phyloP scores from a whole-genome alignment of 164 flowering plant genomes.

The Tinospora cordifolia region DNA sequence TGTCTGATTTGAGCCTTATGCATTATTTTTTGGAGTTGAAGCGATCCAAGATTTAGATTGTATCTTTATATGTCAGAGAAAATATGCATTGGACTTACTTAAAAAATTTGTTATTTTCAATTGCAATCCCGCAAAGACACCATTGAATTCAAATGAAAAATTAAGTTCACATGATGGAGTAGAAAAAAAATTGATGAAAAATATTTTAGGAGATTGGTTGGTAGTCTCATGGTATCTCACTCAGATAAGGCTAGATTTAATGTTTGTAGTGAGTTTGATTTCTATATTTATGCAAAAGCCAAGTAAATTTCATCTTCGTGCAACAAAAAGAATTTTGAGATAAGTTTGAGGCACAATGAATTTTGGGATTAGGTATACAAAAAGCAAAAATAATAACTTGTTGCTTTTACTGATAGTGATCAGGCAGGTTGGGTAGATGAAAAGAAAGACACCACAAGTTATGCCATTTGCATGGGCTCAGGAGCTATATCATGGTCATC shows the following conservation, averaged over 20 bases:
- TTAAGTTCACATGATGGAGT: background rate
- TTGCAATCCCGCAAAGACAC: background rate
- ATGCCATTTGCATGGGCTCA: too few relatives aligned
- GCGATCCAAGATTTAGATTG: background rate
- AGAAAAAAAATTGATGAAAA: background rate
- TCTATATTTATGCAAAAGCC: background rate
- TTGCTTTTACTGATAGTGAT: too few relatives aligned
- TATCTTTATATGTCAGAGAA: background rate
- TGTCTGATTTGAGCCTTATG: background rate
- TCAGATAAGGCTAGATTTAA: background rate
- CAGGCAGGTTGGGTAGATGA: too few relatives aligned
- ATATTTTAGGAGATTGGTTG: background rate
- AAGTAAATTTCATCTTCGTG: background rate
- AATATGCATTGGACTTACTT: background rate
- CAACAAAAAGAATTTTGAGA: conserved; percentile 2
- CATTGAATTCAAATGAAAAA: background rate
- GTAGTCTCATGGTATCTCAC: background rate
- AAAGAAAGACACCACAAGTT: too few relatives aligned
- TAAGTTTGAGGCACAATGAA: background rate
- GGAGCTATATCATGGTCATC: too few relatives aligned
- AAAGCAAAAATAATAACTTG: too few relatives aligned
- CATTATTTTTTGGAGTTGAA: background rate
- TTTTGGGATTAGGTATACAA: background rate
- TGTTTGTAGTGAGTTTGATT: background rate
- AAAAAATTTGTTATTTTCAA: background rate